Conservation (phyloP, 1,284 basidiomycete genomes). For the Sporisorium reilianum region DNA sequence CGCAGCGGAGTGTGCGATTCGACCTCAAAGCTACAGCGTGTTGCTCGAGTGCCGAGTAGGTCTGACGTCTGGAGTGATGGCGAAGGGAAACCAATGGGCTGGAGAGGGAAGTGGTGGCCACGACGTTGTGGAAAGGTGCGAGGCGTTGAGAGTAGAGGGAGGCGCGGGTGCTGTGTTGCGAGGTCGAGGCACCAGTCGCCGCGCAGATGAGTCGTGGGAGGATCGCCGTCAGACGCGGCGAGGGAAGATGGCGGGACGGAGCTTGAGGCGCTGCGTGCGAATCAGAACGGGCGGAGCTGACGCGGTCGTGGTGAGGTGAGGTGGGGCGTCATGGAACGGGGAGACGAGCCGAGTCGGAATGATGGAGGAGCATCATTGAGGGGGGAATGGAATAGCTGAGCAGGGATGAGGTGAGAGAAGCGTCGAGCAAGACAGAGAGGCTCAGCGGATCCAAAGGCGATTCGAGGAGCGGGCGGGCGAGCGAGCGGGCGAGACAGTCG, state of each 20-base stretch:
- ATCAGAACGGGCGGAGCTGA: conserved; percentile 4
- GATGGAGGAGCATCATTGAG: conserved; percentile 28
- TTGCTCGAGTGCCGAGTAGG: background rate
- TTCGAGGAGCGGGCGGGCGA: background rate
- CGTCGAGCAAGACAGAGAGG: background rate
- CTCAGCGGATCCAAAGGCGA: background rate
- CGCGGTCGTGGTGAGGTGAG: background rate
- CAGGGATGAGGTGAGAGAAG: conserved; percentile 9
- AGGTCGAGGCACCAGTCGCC: background rate
- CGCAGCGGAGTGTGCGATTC: background rate
- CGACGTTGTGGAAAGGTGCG: too few species aligned
- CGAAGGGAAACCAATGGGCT: background rate
- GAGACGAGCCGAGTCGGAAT: background rate
- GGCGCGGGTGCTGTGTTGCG: background rate
- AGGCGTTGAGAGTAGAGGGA: background rate
- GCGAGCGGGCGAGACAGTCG: too few species aligned
- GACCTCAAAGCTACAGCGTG: background rate
- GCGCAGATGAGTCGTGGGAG: background rate
- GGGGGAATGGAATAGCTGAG: too few species aligned
- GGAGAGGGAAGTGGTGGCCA: background rate
- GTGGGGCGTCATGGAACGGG: conserved; percentile 10
- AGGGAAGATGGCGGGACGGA: background rate
- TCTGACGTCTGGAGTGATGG: background rate
- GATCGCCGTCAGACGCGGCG: background rate
- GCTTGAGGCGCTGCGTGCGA: background rate